Base-by-base conservation (phyloP, 495 filamentous ascomycete genomes). In the Talaromyces borbonicus region DNA sequence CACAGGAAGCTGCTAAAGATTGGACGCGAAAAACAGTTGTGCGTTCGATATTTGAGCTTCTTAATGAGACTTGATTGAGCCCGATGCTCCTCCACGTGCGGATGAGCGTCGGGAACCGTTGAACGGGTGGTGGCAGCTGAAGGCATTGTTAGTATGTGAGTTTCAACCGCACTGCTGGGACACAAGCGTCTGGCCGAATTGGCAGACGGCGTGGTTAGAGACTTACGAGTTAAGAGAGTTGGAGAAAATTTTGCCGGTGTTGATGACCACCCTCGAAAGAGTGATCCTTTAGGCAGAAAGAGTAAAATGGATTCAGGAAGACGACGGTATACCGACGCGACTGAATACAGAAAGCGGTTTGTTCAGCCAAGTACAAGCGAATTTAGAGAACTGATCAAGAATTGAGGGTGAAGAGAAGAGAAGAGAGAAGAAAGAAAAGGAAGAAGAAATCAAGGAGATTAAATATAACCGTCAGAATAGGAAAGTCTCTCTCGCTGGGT, bases 101-200 rank as follows among this genome's bases (percentile, higher is more conserved):
- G 87, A 83, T 79, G 87, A 84, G 78, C 90, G 90, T 75, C 87
- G 87, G 38, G 38, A 25, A 81, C 84, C 85, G 79, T 93, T 90
- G 83, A 85, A 94, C 72, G 89, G 88, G 80, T 97, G 85, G 74
- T 97, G 90, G 70, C 84, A 79, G 58, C 90, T 92, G 18, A 51
- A 46, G 16, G 22, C 15, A 19, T 36, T 20, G 54, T 64, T 47
- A 59, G 58, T 33, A 43, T 16, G 26, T 27, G 20, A n/a, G n/a
- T n/a, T n/a, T n/a, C n/a, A n/a, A n/a, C n/a, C n/a, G n/a, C n/a
- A n/a, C n/a, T n/a, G n/a, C n/a, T n/a, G n/a, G n/a, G n/a, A n/a
- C n/a, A n/a, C n/a, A n/a, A n/a, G n/a, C n/a, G n/a, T n/a, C n/a
- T n/a, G n/a, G n/a, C n/a, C n/a, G n/a, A n/a, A n/a, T n/a, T n/a